A percentile compares a stretch with the other conserved stretches of the same genome.
phyloP scores from a whole-genome alignment of 1,284 basidiomycete species.

The Apiotrichum sp. region DNA sequence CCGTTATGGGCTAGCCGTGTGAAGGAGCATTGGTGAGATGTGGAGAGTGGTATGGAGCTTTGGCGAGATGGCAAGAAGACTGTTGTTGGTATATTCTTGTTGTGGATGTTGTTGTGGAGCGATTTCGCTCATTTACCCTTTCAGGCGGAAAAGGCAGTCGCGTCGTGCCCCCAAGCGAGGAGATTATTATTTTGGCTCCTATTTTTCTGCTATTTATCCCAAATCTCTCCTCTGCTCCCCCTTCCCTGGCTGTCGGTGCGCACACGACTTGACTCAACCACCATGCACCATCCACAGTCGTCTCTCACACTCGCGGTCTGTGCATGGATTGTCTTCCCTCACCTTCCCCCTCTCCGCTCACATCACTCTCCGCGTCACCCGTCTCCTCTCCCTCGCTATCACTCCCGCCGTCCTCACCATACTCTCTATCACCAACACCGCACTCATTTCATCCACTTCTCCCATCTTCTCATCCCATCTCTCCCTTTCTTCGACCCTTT shows the following conservation, averaged over 20 bases:
- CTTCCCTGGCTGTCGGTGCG: no score
- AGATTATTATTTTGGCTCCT: background rate
- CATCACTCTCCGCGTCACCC: no score
- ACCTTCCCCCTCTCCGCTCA: no score
- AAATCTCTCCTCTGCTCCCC: background rate
- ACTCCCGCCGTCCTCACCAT: background rate
- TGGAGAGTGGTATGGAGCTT: no score
- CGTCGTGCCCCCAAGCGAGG: background rate
- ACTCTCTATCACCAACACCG: background rate
- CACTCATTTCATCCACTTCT: background rate
- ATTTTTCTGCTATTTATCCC: background rate
- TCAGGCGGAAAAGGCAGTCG: constrained; percentile 5
- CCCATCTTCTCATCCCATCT: background rate
- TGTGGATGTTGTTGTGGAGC: background rate
- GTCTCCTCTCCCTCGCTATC: background rate
- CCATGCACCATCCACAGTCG: no score
- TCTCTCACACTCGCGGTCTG: no score
- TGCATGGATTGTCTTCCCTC: no score
- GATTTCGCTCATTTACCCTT: no score
- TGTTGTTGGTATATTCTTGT: background rate
- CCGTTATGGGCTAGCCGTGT: background rate
- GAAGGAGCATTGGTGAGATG: no score
- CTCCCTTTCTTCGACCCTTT: background rate
- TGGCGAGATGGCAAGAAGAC: background rate
- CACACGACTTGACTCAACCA: no score